These are phyloP conservation scores for Ustilago lituana DNA, from an alignment of 1,284 basidiomycete species.

Conservation along the genomic window DNA sequence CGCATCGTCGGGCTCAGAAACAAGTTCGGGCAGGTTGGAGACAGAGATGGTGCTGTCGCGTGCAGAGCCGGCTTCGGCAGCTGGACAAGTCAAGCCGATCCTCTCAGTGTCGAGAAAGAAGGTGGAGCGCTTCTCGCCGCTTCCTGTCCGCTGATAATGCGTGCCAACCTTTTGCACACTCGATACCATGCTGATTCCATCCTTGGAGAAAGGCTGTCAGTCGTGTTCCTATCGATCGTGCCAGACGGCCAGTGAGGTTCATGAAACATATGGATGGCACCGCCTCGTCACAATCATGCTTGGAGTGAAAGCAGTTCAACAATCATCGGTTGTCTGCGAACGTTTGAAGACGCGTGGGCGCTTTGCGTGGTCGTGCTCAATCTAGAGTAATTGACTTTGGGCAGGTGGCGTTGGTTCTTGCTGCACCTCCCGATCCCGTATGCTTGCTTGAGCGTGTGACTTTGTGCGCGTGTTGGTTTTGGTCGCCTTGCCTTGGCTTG, in stretches of 20 bases:
- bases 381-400: no score
- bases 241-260: no score
- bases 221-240: no score
- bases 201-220: no score
- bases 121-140: slow-evolving; percentile 23
- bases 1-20: slow-evolving; percentile 2
- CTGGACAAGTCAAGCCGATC: slow-evolving; percentile 16
- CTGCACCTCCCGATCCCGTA: slow-evolving; percentile 6
- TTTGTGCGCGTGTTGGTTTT: background rate
- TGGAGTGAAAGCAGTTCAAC: background rate
- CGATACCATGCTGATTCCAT: background rate
- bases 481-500: no score
- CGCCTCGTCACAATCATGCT: no score
- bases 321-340: background rate
- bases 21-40: background rate
- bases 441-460: no score
- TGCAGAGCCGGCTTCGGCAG: slow-evolving; percentile 29
- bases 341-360: slow-evolving; percentile 18
- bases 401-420: background rate
- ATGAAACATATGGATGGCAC: no score
- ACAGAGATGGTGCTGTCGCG: slow-evolving; percentile 6
- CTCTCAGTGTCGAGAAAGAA: slow-evolving; percentile 16
- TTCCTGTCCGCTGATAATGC: slow-evolving; percentile 23
- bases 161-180: no score
- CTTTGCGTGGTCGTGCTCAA: no score